A percentile compares a stretch with the other conserved stretches of the same genome.
Evolutionary conservation across 306 rosid species (phyloP).

Genomic region (Dryas octopetala): DNA sequence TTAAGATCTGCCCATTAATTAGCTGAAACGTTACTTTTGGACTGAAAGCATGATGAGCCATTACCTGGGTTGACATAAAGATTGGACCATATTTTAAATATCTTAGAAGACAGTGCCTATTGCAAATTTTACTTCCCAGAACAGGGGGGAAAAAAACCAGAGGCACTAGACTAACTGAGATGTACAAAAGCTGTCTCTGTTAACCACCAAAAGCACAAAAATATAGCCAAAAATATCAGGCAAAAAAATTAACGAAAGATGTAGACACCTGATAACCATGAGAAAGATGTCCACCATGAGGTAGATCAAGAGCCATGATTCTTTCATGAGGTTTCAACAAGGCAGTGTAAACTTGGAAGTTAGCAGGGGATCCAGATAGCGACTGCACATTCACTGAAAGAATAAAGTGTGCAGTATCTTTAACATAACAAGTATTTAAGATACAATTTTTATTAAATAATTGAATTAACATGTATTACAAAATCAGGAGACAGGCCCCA

Average conservation of each 20-base stretch:
- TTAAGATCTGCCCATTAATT: too few relatives aligned
- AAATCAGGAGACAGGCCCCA: not conserved
- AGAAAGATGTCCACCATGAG: conserved; percentile 94
- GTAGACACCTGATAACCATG: conserved; percentile 89
- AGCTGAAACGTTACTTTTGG: too few relatives aligned
- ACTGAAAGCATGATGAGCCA: too few relatives aligned
- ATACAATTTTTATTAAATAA: not conserved
- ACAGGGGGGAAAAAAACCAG: not conserved
- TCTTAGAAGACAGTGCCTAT: not conserved
- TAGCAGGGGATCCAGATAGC: conserved; percentile 89
- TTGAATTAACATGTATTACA: conserved; percentile 11
- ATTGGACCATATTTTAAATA: too few relatives aligned
- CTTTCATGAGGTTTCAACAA: conserved; percentile 92
- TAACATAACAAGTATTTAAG: conserved; percentile 22
- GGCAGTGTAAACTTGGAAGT: conserved; percentile 94
- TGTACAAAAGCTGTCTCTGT: not conserved
- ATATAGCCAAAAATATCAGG: not conserved
- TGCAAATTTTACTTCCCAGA: not conserved
- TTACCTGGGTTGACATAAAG: too few relatives aligned
- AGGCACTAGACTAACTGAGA: conserved; percentile 10
- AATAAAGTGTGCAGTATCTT: conserved; percentile 30
- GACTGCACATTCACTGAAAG: conserved; percentile 90
- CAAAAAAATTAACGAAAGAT: not conserved
- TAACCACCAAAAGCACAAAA: conserved; percentile 4
- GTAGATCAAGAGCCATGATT: conserved; percentile 97